Base-by-base conservation (phyloP, 805 yeast species). In the Yarrowia sp. region DNA sequence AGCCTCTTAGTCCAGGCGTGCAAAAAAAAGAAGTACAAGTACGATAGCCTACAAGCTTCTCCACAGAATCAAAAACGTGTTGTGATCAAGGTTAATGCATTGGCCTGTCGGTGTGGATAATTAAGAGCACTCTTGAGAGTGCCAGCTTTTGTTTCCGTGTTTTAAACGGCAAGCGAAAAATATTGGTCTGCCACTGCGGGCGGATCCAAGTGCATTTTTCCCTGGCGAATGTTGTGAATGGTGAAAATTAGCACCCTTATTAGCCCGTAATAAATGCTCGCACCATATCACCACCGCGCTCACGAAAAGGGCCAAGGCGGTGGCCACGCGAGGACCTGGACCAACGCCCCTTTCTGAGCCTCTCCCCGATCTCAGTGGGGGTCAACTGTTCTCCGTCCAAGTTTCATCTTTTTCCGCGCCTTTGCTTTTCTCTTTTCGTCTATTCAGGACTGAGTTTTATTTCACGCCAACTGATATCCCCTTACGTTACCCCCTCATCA, bases 401-500 rank as follows among this genome's bases (percentile, higher is more conserved):
- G 30, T 24, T 24, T 24, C 30, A 24, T 24, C 30, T 24, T 24
- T 24, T 24, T 24, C 30, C 30, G 30, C 30, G n/a, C 6, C 30
- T 24, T 24, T 24, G 30, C 30, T 14, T 38, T 53, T 53, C 19
- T 53, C 34, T 38, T 53, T 53, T 38, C 20, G 33, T 36, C 44
- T 38, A 38, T 19, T 20, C 15, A 9, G 3, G 15, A n/a, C 42
- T 20, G 44, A 53, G 34, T 38, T 38, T 53, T 39, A 38, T 52
- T 52, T 43, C 42, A 38, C 58, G 33, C 58, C 58, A 52, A 52
- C 58, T 38, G 58, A 38, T 55, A 42, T 55, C 63, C 47, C 47
- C 63, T 55, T 58, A 58, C 50, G 44, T 42, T 58, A 49, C 47
- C 64, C 64, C 49, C 64, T 58, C 64, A 58, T 58, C 64, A 58